A percentile compares a stretch with the other conserved stretches of the same genome.
Conservation (phyloP, 2,329 filamentous ascomycete species). For the Rhinocladiella similis region DNA sequence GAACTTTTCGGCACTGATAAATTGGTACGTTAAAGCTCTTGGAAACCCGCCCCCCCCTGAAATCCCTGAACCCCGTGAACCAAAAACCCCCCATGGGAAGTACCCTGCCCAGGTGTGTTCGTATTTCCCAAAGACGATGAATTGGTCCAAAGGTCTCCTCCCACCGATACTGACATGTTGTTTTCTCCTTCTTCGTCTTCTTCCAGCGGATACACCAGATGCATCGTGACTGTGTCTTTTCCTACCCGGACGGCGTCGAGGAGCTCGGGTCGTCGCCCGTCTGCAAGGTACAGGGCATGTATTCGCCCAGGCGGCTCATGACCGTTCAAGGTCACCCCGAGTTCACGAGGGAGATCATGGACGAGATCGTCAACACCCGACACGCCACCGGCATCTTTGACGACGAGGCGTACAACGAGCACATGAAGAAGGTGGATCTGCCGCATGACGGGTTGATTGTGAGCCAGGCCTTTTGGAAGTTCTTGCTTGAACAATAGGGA, state of each 20-base stretch:
- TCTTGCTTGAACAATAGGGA: conserved; percentile 60
- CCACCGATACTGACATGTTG: conserved; percentile 6
- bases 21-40: conserved; percentile 53
- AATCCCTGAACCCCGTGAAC: too few species aligned
- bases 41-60: too few species aligned
- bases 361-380: conserved; percentile 65
- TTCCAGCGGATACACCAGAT: conserved; percentile 69
- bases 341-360: conserved; percentile 71
- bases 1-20: conserved; percentile 68
- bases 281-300: conserved; percentile 80
- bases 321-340: conserved; percentile 87
- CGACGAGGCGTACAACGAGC: conserved; percentile 68
- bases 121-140: too few species aligned
- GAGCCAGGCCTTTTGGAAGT: conserved; percentile 71
- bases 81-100: too few species aligned
- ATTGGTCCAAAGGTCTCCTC: too few species aligned
- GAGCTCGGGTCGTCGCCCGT: conserved; percentile 63
- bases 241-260: conserved; percentile 62
- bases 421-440: conserved; percentile 63
- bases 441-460: conserved; percentile 80
- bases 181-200: too few species aligned
- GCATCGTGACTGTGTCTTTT: conserved; percentile 75
- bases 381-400: conserved; percentile 68
- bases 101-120: too few species aligned
- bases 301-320: conserved; percentile 65